Percentiles rank a stretch among this genome's conserved stretches.
phyloP scores from a whole-genome alignment of 352 stramenopile species.

The Blastocystis sp. region DNA sequence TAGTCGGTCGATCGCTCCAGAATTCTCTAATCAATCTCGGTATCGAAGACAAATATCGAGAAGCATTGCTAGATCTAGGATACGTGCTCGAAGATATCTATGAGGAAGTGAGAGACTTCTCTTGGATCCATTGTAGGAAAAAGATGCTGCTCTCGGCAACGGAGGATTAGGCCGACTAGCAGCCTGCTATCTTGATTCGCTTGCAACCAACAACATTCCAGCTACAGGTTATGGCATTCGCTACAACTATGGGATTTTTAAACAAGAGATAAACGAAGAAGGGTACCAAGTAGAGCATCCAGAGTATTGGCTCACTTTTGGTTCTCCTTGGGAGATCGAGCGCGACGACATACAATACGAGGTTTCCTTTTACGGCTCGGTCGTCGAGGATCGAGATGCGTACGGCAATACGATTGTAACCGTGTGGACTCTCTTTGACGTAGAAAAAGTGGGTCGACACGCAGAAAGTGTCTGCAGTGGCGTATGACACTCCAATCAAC shows the following conservation, averaged over 20 bases:
- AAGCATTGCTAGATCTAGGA: slow-evolving; percentile 63
- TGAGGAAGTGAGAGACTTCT: neutral
- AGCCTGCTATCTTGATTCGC: slow-evolving; percentile 65
- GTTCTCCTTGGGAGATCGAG: slow-evolving; percentile 65
- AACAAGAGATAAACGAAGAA: slow-evolving; percentile 61
- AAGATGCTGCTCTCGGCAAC: slow-evolving; percentile 64
- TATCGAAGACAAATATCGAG: slow-evolving; percentile 62
- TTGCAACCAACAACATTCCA: slow-evolving; percentile 64
- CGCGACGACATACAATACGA: slow-evolving; percentile 62
- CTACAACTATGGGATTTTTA: slow-evolving; percentile 65
- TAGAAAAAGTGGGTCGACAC: slow-evolving; percentile 57
- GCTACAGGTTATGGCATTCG: slow-evolving; percentile 65
- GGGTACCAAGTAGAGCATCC: slow-evolving; percentile 63
- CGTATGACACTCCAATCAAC: slow-evolving; percentile 65
- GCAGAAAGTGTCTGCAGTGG: slow-evolving; percentile 61
- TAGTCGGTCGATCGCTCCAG: slow-evolving; percentile 64
- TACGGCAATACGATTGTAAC: slow-evolving; percentile 12
- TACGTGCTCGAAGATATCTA: slow-evolving; percentile 64
- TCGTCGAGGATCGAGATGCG: slow-evolving; percentile 24
- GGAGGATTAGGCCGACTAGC: slow-evolving; percentile 64
- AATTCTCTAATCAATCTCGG: slow-evolving; percentile 65
- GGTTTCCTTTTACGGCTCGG: slow-evolving; percentile 62
- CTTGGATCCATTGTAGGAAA: slow-evolving; percentile 28
- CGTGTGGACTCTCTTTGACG: neutral
- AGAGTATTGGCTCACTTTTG: slow-evolving; percentile 64